Percentiles rank a stretch among this genome's conserved stretches.
phyloP scores from a whole-genome alignment of 495 filamentous ascomycete genomes.

The Beverwykella pulmonaria region DNA sequence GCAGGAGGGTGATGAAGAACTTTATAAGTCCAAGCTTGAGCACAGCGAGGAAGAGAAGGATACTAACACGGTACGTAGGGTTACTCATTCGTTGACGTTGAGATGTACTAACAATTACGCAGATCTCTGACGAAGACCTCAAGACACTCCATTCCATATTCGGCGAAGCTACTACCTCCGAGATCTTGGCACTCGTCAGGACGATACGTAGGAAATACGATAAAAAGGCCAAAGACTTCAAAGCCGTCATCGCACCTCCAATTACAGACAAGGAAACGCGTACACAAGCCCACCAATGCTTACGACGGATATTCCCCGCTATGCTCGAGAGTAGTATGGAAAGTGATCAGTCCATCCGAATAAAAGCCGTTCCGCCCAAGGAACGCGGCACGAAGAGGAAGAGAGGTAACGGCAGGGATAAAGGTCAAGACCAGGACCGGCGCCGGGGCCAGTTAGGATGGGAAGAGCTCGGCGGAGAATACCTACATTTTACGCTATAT shows the following conservation, averaged over 20 bases:
- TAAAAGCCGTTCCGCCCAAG: slow-evolving; percentile 53
- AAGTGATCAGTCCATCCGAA: slow-evolving; percentile 59
- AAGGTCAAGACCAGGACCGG: slow-evolving; percentile 10
- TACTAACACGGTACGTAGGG: background rate
- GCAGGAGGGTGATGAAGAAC: background rate
- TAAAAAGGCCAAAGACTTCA: slow-evolving; percentile 48
- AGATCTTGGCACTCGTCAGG: slow-evolving; percentile 39
- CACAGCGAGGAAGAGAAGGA: background rate
- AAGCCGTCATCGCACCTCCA: slow-evolving; percentile 43
- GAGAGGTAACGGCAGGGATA: slow-evolving; percentile 31
- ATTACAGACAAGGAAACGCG: slow-evolving; percentile 64
- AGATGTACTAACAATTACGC: background rate
- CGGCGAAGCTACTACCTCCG: slow-evolving; percentile 32
- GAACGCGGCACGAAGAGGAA: slow-evolving; percentile 22
- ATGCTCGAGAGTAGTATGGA: slow-evolving; percentile 67
- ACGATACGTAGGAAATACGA: slow-evolving; percentile 37
- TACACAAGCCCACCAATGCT: slow-evolving; percentile 62
- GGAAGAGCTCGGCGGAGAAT: slow-evolving; percentile 71
- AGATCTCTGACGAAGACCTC: slow-evolving; percentile 37
- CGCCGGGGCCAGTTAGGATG: slow-evolving; percentile 52
- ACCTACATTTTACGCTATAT: slow-evolving; percentile 90
- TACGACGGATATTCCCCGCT: slow-evolving; percentile 71
- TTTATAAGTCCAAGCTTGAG: background rate
- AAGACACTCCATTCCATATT: slow-evolving; percentile 40
- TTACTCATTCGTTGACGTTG: background rate